Conservation (phyloP, 352 stramenopile genomes). For the Pseudoperonospora humuli region DNA sequence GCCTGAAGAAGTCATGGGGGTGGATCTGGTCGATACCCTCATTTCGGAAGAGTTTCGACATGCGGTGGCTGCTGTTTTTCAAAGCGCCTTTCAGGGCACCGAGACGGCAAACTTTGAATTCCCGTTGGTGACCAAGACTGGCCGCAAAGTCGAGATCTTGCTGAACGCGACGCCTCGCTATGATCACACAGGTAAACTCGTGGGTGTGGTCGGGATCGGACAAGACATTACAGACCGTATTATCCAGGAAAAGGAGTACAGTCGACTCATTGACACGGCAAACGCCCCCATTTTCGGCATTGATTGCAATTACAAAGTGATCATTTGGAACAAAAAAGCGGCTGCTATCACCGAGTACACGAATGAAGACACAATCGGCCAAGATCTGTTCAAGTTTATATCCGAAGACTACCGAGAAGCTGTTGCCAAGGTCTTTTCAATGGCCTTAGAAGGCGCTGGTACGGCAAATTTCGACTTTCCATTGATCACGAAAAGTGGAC, state of each 20-base stretch:
- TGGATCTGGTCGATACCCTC: slow-evolving; percentile 68
- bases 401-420: slow-evolving; percentile 46
- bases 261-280: slow-evolving; percentile 51
- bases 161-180: slow-evolving; percentile 44
- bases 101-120: slow-evolving; percentile 54
- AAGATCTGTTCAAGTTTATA: slow-evolving; percentile 57
- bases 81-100: slow-evolving; percentile 41
- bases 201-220: slow-evolving; percentile 49
- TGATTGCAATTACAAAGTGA: slow-evolving; percentile 51
- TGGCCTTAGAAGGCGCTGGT: slow-evolving; percentile 40
- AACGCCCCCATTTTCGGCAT: slow-evolving; percentile 66
- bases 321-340: slow-evolving; percentile 88
- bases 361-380: slow-evolving; percentile 74
- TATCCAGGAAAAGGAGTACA: slow-evolving; percentile 61
- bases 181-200: slow-evolving; percentile 40
- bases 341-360: slow-evolving; percentile 74
- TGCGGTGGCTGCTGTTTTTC: slow-evolving; percentile 39
- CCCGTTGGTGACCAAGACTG: slow-evolving; percentile 52
- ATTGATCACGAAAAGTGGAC: slow-evolving; percentile 52
- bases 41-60: slow-evolving; percentile 47
- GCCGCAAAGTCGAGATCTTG: slow-evolving; percentile 40
- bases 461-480: slow-evolving; percentile 75
- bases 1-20: slow-evolving; percentile 76
- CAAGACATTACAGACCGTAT: slow-evolving; percentile 54
- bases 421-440: slow-evolving; percentile 49